These are phyloP conservation scores for Elsinoe arachidis DNA, from an alignment of 2,329 filamentous ascomycete species.

Conservation along the genomic window DNA sequence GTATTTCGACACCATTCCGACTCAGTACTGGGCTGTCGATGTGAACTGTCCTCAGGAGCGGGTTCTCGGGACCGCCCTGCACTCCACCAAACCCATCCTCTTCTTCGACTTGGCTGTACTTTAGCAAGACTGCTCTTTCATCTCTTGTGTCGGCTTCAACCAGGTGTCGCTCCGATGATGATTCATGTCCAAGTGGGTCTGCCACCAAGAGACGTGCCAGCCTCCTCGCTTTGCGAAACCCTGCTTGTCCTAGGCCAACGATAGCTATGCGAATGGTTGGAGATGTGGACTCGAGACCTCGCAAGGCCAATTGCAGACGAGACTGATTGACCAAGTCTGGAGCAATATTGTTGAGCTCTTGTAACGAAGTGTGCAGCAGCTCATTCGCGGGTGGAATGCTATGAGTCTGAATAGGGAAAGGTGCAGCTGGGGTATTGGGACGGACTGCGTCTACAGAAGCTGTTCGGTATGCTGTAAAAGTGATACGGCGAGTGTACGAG, in stretches of 20 bases:
- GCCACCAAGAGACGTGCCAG: conserved; percentile 55
- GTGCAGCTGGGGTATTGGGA: conserved; percentile 16
- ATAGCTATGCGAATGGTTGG: conserved; percentile 50
- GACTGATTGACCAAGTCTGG: conserved; percentile 58
- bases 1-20: conserved; percentile 56
- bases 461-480: neutral
- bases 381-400: conserved; percentile 42
- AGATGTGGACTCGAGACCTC: conserved; percentile 49
- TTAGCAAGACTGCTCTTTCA: conserved; percentile 11
- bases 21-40: conserved; percentile 56
- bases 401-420: conserved; percentile 24
- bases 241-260: conserved; percentile 26
- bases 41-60: conserved; percentile 52
- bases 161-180: conserved; percentile 37
- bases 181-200: conserved; percentile 36
- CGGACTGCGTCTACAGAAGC: neutral
- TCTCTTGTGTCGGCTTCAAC: conserved; percentile 20
- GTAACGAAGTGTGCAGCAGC: conserved; percentile 52
- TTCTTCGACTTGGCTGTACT: conserved; percentile 47
- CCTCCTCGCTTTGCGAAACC: conserved; percentile 48
- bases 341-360: conserved; percentile 52
- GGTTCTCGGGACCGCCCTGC: conserved; percentile 30
- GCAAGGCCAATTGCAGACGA: conserved; percentile 61
- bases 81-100: conserved; percentile 24
- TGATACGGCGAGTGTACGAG: neutral